phyloP scores from a whole-genome alignment of 768 basidiomycete species.

The Suillus luteus region DNA sequence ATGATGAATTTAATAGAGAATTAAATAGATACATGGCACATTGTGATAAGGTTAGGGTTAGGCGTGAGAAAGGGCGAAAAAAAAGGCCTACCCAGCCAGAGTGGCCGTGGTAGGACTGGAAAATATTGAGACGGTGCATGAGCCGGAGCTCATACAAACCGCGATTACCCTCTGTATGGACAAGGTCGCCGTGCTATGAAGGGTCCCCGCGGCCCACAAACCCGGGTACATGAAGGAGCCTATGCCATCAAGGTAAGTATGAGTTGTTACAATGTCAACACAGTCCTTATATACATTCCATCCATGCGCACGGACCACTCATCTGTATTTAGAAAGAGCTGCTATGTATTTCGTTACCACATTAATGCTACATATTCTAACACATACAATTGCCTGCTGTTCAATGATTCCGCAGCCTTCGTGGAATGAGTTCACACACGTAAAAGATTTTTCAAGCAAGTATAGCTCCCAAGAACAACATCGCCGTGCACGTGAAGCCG shows the following conservation, averaged over 20 bases:
- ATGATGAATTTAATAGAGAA: no score
- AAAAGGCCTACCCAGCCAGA: constrained; percentile 58
- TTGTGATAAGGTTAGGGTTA: constrained; percentile 16
- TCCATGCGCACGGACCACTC: constrained; percentile 30
- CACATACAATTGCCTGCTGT: no score
- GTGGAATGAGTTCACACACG: no score
- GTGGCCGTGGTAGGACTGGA: constrained; percentile 67
- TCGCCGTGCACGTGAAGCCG: no score
- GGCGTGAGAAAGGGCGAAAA: constrained; percentile 46
- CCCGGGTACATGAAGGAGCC: constrained; percentile 51
- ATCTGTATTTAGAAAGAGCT: no score
- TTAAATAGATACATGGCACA: not conserved
- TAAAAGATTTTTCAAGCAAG: not conserved
- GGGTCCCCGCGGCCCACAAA: constrained; percentile 52
- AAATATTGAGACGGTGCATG: constrained; percentile 79
- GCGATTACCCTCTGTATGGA: constrained; percentile 57
- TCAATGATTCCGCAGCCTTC: not conserved
- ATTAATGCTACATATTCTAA: no score
- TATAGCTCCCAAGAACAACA: not conserved
- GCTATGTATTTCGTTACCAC: no score
- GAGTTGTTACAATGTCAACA: constrained; percentile 13
- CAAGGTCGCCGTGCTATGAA: constrained; percentile 76
- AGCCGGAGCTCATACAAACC: constrained; percentile 69
- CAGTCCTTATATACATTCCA: no score
- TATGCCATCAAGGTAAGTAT: constrained; percentile 66